These are phyloP conservation scores for Cicer cuneatum DNA, from an alignment of 306 rosid species.

Conservation along the genomic window DNA sequence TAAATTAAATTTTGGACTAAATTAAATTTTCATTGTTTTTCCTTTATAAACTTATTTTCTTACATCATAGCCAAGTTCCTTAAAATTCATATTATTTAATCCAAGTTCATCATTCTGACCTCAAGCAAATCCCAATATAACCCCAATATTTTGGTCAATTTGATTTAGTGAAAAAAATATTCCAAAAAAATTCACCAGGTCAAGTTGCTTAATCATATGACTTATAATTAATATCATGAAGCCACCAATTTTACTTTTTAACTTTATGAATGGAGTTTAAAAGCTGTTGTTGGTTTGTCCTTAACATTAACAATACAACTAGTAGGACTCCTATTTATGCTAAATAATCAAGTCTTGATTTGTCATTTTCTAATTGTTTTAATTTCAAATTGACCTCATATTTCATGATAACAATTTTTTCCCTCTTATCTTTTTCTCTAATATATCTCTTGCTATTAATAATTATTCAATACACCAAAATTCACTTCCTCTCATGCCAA, in stretches of 20 bases:
- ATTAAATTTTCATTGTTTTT: no score
- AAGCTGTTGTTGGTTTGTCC: conserved; percentile 31
- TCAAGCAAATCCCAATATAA: no score
- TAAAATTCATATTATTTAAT: background rate
- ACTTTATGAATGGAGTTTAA: conserved; percentile 16
- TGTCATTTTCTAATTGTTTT: conserved; percentile 36
- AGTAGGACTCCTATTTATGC: conserved; percentile 17
- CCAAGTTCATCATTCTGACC: no score
- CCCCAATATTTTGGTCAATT: no score
- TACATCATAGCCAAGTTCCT: background rate
- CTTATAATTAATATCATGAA: background rate
- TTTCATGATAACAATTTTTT: background rate
- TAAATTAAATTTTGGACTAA: no score
- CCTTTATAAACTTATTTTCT: background rate
- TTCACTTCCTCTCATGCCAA: no score
- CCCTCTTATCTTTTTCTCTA: background rate
- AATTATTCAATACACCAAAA: no score
- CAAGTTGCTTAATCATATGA: background rate
- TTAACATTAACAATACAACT: conserved; percentile 28
- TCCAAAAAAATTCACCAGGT: no score
- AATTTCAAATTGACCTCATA: conserved; percentile 19
- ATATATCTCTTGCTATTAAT: background rate
- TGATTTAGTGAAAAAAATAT: no score
- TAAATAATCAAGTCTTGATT: conserved; percentile 37
- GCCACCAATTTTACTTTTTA: background rate